These are phyloP conservation scores for Simmondsia chinensis DNA, from an alignment of 148 eudicot species.

Conservation along the genomic window DNA sequence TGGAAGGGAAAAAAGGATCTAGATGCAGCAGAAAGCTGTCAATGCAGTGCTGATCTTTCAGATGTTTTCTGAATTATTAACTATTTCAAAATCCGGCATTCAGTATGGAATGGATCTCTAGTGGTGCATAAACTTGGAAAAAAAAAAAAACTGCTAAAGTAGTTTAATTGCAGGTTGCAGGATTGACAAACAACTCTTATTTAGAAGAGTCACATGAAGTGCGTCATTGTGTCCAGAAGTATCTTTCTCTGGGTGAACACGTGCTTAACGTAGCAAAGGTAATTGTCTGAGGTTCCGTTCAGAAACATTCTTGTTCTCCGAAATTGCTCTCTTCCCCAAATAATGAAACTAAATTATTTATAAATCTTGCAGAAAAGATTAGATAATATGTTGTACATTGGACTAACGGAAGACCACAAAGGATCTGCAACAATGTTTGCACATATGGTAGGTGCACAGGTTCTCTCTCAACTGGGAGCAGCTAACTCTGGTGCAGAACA, in stretches of 20 bases:
- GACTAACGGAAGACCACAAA: constrained; percentile 86
- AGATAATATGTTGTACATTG: constrained; percentile 90
- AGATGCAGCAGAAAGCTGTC: too few species aligned
- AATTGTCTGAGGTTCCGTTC: too few species aligned
- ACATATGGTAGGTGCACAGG: constrained; percentile 82
- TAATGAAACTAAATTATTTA: constrained; percentile 6
- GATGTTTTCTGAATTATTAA: too few species aligned
- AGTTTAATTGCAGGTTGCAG: constrained; percentile 53
- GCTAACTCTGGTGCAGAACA: constrained; percentile 27
- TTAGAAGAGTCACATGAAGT: constrained; percentile 61
- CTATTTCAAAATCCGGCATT: too few species aligned
- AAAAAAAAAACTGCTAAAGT: not conserved
- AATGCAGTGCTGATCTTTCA: too few species aligned
- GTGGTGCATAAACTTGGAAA: too few species aligned
- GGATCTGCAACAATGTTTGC: constrained; percentile 85
- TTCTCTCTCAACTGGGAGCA: constrained; percentile 57
- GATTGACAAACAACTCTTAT: constrained; percentile 88
- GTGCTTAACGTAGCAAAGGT: constrained; percentile 97
- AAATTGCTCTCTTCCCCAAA: too few species aligned
- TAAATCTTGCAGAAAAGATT: constrained; percentile 73
- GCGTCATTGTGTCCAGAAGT: constrained; percentile 68
- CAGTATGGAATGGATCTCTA: too few species aligned
- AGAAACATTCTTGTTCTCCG: not conserved
- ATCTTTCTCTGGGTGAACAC: constrained; percentile 55
- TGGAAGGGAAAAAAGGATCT: too few species aligned